Conservation (phyloP, 129 eudicot genomes). For the Escallonia rubra region DNA sequence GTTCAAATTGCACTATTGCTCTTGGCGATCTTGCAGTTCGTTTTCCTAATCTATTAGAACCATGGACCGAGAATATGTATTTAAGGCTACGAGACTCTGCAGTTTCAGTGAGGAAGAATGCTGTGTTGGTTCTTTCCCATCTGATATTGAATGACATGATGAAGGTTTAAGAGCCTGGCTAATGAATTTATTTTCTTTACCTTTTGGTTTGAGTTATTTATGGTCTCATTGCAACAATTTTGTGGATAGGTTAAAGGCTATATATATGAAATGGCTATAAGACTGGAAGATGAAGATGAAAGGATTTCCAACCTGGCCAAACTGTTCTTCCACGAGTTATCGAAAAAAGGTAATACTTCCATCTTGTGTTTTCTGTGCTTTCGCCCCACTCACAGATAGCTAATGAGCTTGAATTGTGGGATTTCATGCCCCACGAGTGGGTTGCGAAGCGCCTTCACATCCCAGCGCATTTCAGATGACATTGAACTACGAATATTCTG, state of each 20-base stretch:
- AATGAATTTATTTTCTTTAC: neutral
- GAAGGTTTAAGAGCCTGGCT: constrained; percentile 65
- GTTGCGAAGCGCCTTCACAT: too few species aligned
- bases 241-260: constrained; percentile 75
- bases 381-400: too few species aligned
- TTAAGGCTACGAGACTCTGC: constrained; percentile 78
- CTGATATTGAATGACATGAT: constrained; percentile 97
- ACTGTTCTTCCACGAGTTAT: constrained; percentile 77
- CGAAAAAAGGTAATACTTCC: constrained; percentile 67
- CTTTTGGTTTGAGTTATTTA: neutral
- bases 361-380: neutral
- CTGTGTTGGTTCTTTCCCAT: constrained; percentile 96
- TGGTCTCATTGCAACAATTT: constrained; percentile 16
- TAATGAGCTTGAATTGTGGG: too few species aligned
- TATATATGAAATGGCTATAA: constrained; percentile 88
- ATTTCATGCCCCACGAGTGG: too few species aligned
- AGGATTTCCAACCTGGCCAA: constrained; percentile 87
- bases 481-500: neutral
- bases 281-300: constrained; percentile 92
- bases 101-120: constrained; percentile 86
- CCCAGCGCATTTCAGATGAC: too few species aligned
- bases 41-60: constrained; percentile 90
- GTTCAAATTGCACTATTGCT: constrained; percentile 95
- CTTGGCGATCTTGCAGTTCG: constrained; percentile 98
- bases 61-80: constrained; percentile 97